phyloP scores from a whole-genome alignment of 176 grass and related monocot species.

The Dactylis glomerata region DNA sequence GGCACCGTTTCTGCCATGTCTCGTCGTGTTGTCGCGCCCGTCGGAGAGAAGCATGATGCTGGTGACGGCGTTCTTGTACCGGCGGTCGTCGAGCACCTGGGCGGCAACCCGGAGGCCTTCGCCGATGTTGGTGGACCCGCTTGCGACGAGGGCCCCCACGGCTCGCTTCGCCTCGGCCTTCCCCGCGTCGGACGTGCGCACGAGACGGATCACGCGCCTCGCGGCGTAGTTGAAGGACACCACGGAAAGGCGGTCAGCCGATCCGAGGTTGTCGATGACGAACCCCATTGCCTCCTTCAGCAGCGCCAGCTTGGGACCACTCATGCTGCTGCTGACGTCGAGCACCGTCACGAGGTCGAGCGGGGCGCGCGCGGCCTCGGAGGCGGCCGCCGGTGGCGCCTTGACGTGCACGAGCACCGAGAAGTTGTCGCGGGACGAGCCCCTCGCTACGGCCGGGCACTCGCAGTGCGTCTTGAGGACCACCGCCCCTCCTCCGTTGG shows the following conservation, averaged over 20 bases:
- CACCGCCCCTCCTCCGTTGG: conserved; percentile 8
- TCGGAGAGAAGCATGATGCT: conserved; percentile 83
- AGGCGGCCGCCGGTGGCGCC: neutral
- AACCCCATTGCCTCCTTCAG: conserved; percentile 78
- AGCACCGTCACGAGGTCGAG: conserved; percentile 77
- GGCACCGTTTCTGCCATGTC: neutral
- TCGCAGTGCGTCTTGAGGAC: conserved; percentile 49
- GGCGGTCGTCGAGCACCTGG: conserved; percentile 59
- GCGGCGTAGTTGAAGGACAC: conserved; percentile 58
- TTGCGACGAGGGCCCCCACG: conserved; percentile 43
- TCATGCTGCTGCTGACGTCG: conserved; percentile 88
- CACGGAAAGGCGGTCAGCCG: conserved; percentile 63
- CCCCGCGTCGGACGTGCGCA: conserved; percentile 31
- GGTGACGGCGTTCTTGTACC: conserved; percentile 48
- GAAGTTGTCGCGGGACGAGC: conserved; percentile 38
- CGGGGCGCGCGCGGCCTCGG: conserved; percentile 37
- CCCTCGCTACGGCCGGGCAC: conserved; percentile 36
- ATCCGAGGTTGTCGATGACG: conserved; percentile 74
- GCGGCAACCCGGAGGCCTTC: conserved; percentile 51
- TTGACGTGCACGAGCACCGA: conserved; percentile 51
- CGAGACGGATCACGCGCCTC: conserved; percentile 33
- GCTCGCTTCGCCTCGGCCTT: conserved; percentile 43
- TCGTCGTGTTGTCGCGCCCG: conserved; percentile 53
- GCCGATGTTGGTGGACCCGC: conserved; percentile 65
- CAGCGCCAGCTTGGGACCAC: conserved; percentile 57